phyloP scores from a whole-genome alignment of 257 asterid genomes.

The Solanum habrochaites region DNA sequence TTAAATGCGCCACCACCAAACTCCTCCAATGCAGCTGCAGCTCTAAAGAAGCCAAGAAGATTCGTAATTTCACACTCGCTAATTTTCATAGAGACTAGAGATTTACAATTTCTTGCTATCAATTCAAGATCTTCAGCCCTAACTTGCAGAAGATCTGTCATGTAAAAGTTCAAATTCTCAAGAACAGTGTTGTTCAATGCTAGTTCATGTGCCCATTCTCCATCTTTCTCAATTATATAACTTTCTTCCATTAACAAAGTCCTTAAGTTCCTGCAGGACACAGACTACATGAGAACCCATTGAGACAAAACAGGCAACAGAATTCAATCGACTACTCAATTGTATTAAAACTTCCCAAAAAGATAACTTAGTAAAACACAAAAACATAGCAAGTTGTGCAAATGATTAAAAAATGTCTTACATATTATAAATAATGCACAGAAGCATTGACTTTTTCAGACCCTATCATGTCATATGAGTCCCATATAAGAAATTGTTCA shows the following conservation, averaged over 20 bases:
- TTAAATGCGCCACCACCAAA: slow-evolving; percentile 66
- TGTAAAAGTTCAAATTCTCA: slow-evolving; percentile 61
- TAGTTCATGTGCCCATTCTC: slow-evolving; percentile 69
- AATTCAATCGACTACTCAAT: background rate
- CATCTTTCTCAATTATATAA: slow-evolving; percentile 44
- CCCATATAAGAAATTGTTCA: background rate
- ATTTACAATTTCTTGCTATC: slow-evolving; percentile 58
- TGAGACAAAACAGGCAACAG: background rate
- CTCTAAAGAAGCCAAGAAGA: slow-evolving; percentile 45
- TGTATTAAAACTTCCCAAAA: background rate
- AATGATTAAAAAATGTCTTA: background rate
- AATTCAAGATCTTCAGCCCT: slow-evolving; percentile 48
- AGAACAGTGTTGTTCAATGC: slow-evolving; percentile 53
- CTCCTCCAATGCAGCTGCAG: slow-evolving; percentile 59
- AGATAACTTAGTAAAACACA: background rate
- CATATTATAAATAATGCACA: background rate
- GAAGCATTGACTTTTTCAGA: background rate
- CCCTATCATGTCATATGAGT: background rate
- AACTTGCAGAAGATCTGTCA: slow-evolving; percentile 43
- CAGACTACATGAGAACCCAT: background rate
- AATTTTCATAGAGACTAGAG: slow-evolving; percentile 51
- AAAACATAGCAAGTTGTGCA: background rate
- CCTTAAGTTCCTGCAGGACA: slow-evolving; percentile 38
- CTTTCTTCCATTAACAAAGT: slow-evolving; percentile 67
- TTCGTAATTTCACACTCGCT: slow-evolving; percentile 49